Percentiles rank a stretch among this genome's conserved stretches.
Evolutionary conservation across 2,329 filamentous ascomycete species (phyloP).

Genomic region (Metarhizium album): DNA sequence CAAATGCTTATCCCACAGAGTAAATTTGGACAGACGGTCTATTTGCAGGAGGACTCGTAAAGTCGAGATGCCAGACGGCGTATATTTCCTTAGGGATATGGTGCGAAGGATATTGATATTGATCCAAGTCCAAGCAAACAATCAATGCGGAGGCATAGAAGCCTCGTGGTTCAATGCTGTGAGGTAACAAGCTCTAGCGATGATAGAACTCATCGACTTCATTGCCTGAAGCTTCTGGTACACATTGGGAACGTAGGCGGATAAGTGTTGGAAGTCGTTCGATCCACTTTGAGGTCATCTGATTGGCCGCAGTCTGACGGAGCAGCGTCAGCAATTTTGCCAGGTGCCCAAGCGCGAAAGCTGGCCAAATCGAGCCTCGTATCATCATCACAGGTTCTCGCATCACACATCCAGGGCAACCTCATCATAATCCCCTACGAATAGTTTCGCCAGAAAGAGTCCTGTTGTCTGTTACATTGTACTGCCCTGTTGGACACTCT

Average conservation of each 20-base stretch:
- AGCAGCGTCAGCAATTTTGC: neutral
- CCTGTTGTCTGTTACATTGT: neutral
- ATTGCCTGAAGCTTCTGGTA: neutral
- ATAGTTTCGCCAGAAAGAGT: neutral
- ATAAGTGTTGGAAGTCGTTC: too few relatives aligned
- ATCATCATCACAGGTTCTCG: neutral
- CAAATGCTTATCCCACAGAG: neutral
- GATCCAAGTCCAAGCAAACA: neutral
- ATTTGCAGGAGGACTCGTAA: neutral
- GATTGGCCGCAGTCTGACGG: neutral
- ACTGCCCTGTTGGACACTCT: neutral
- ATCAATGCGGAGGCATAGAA: too few relatives aligned
- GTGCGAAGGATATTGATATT: neutral
- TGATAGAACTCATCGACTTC: neutral
- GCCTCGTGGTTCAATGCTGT: too few relatives aligned
- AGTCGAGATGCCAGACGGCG: neutral
- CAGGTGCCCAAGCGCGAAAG: too few relatives aligned
- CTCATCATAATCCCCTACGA: neutral
- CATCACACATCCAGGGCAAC: neutral
- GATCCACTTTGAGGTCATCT: too few relatives aligned
- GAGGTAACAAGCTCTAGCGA: neutral
- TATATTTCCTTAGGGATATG: neutral
- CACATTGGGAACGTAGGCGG: too few relatives aligned
- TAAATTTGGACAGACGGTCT: neutral
- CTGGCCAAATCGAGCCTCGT: neutral